Conservation (phyloP, 1,284 basidiomycete genomes). For the Apiotrichum akiyoshidainum region DNA sequence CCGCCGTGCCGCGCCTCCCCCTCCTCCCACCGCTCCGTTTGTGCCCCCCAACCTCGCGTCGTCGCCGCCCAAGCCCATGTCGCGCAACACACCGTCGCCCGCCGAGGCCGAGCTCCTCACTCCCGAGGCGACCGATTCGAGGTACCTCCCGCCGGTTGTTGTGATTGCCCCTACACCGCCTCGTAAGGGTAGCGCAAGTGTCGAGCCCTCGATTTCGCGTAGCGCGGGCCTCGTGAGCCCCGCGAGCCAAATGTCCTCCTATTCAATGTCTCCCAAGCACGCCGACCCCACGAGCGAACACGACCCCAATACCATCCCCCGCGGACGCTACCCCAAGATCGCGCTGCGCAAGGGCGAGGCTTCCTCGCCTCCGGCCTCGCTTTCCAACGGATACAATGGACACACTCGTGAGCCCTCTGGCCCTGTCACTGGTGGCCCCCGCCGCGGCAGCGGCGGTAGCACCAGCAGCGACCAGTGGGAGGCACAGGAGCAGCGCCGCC, state of each 20-base stretch:
- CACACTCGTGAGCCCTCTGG: no score
- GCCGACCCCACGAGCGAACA: background rate
- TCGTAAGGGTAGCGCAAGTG: background rate
- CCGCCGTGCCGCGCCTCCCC: conserved; percentile 33
- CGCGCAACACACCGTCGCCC: conserved; percentile 1
- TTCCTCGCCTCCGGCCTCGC: no score
- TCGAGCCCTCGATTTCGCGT: background rate
- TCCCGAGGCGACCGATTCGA: background rate
- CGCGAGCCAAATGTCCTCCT: background rate
- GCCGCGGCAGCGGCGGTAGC: background rate
- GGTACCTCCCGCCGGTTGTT: background rate
- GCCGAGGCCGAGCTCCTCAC: background rate
- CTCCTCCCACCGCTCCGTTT: conserved; percentile 25
- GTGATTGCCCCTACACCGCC: conserved; percentile 2
- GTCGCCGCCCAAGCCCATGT: background rate
- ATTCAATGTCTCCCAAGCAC: background rate
- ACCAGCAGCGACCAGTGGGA: background rate
- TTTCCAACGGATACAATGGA: no score
- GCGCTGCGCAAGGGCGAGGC: background rate
- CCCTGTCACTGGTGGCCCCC: background rate
- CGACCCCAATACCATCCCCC: background rate
- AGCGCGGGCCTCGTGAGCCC: background rate
- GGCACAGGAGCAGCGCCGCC: background rate
- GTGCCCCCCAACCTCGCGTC: conserved; percentile 1
- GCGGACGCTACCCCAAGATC: background rate